Evolutionary conservation across 1,139 yeast genomes (phyloP).

Genomic region (Trichomonascaceae sp.): DNA sequence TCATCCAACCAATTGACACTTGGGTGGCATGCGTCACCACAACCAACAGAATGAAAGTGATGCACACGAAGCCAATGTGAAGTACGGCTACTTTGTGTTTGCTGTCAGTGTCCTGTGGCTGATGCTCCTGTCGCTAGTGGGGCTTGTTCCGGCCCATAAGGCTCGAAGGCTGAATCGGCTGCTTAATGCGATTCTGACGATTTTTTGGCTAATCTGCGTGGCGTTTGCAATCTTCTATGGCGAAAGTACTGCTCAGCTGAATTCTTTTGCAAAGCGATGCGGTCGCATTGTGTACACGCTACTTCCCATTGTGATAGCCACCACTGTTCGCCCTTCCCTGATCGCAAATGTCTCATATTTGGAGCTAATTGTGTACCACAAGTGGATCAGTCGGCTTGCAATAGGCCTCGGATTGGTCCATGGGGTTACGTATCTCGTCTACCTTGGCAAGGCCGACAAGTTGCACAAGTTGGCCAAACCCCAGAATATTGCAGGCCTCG

Average conservation of each 20-base stretch:
- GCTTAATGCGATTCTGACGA: neutral
- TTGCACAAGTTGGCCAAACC: slow-evolving; percentile 31
- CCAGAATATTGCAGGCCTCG: slow-evolving; percentile 50
- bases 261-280: slow-evolving; percentile 18
- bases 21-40: no score
- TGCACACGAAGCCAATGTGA: neutral
- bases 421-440: slow-evolving; percentile 38
- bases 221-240: slow-evolving; percentile 15
- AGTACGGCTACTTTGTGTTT: neutral
- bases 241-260: slow-evolving; percentile 10
- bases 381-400: slow-evolving; percentile 66
- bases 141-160: neutral
- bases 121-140: neutral
- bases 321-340: slow-evolving; percentile 51
- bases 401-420: slow-evolving; percentile 43
- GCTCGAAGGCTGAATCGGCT: neutral
- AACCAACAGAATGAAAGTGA: no score
- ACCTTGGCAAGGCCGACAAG: slow-evolving; percentile 32
- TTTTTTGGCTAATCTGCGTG: slow-evolving; percentile 8
- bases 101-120: neutral
- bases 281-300: slow-evolving; percentile 55
- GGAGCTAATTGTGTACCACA: slow-evolving; percentile 48
- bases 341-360: slow-evolving; percentile 44
- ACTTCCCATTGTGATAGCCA: slow-evolving; percentile 49
- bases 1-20: no score